Base-by-base conservation (phyloP, 2,329 filamentous ascomycete genomes). In the Aspergillus brunneoviolaceus region DNA sequence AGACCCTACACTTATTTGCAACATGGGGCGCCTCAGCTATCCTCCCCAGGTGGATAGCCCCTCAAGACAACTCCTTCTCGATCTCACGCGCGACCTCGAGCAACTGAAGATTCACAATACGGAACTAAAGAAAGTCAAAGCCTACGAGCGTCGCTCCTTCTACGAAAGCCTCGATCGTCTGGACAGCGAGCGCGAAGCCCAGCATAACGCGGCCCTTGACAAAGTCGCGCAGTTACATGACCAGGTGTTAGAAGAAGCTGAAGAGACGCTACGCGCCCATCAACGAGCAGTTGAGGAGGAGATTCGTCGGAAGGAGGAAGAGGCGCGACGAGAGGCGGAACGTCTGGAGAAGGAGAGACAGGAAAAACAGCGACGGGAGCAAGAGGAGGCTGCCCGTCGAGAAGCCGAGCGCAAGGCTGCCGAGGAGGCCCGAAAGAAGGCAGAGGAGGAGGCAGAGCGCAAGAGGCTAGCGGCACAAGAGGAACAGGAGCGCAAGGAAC, bases 221-320 rank as follows among this genome's bases (percentile, higher is more conserved):
- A 83, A 84, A 51, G 88, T 88, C 4, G 85, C 85, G 52, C 80
- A 81, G 14, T 84, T 89, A 69, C 90, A 92, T 72, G 84, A 89
- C 42, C 82, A 84, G 29, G 83, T 94, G 11, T 82, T 81, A 50
- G 76, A 80, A 55, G 79, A 81, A 53, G 85, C 85, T 3, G 80
- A 85, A 67, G 77, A 81, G 21, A 82, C 80, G 19, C 67, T 84
- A n/a, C 75, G 82, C 47, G 76, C 79, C n/a, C 74, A 84, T 60
- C 70, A 76, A 69, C 66, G 71, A 65, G 68, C 73, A 58, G 71
- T 77, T 61, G 71, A 77, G 67, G 70, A 76, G 58, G 74, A 79
- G 56, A 67, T 69, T n/a, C 69, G 64, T 14, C 70, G 69, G 5
- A 71, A 71, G 52, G 70, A 74, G 59, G 76, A 79, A 60, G 72